A percentile compares a stretch with the other conserved stretches of the same genome.
These are phyloP conservation scores for Mycena pura DNA, from an alignment of 768 basidiomycete species.

Conservation along the genomic window DNA sequence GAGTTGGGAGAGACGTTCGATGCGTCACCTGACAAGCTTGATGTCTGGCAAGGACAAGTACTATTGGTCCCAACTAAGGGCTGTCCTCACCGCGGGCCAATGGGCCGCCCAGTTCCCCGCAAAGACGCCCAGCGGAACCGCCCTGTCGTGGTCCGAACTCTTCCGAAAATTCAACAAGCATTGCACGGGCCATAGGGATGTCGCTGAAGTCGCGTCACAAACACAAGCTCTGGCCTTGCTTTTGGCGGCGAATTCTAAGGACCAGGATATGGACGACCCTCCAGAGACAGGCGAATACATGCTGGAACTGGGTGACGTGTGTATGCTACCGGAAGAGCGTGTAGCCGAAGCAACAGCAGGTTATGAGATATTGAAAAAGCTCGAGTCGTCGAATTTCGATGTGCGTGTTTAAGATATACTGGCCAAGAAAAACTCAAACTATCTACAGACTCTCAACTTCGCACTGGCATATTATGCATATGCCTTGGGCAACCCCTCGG, in stretches of 20 bases:
- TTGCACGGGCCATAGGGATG: conserved; percentile 63
- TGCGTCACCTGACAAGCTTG: conserved; percentile 1
- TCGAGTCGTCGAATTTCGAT: conserved; percentile 60
- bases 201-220: conserved; percentile 71
- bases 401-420: conserved; percentile 48
- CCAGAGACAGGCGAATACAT: conserved; percentile 40
- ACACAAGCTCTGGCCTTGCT: conserved; percentile 70
- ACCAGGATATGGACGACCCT: conserved; percentile 63
- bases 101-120: conserved; percentile 73
- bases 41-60: conserved; percentile 65
- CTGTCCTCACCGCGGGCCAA: conserved; percentile 72
- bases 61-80: conserved; percentile 80
- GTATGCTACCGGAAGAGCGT: conserved; percentile 58
- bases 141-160: conserved; percentile 78
- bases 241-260: conserved; percentile 51
- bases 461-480: conserved; percentile 83
- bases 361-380: conserved; percentile 59
- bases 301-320: conserved; percentile 62
- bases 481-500: conserved; percentile 68
- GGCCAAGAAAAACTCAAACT: conserved; percentile 13
- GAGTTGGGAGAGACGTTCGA: too few relatives aligned
- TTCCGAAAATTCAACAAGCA: conserved; percentile 90
- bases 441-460: conserved; percentile 65
- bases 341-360: conserved; percentile 62
- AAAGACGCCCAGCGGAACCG: conserved; percentile 57